Evolutionary conservation across 2,329 filamentous ascomycete genomes (phyloP).

Genomic region (Scortechinia acanthostroma): DNA sequence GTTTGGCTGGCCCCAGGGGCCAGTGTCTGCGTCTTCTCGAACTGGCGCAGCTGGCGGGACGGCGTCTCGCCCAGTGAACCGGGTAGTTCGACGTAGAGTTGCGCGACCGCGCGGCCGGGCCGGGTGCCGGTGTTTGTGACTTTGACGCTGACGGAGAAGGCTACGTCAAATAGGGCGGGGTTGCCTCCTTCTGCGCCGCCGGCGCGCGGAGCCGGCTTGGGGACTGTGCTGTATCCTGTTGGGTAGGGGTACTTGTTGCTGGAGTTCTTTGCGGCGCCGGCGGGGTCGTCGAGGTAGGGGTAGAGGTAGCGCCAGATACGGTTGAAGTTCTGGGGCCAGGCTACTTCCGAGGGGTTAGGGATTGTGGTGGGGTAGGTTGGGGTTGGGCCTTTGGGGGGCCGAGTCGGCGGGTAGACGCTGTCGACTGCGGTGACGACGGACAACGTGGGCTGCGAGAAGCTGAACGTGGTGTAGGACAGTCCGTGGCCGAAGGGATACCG

Average conservation of each 20-base stretch:
- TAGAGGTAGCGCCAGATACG: constrained; percentile 66
- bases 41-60: constrained; percentile 61
- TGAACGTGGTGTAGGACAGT: constrained; percentile 72
- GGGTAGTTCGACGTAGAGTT: constrained; percentile 39
- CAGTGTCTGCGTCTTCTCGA: constrained; percentile 58
- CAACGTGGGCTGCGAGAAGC: constrained; percentile 45
- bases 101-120: constrained; percentile 32
- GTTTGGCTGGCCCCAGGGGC: constrained; percentile 39
- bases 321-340: constrained; percentile 55
- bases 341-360: constrained; percentile 42
- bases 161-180: constrained; percentile 52
- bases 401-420: constrained; percentile 24
- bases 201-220: constrained; percentile 37
- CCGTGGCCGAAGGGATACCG: constrained; percentile 84
- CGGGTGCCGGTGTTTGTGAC: constrained; percentile 43
- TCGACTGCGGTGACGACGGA: constrained; percentile 31
- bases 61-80: constrained; percentile 29
- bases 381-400: constrained; percentile 27
- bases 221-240: constrained; percentile 46
- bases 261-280: constrained; percentile 32
- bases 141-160: constrained; percentile 38
- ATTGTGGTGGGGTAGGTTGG: constrained; percentile 50
- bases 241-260: constrained; percentile 38
- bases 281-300: constrained; percentile 51
- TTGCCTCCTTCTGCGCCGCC: constrained; percentile 67